Conservation (phyloP, 106 monocot species). For the Posidonia australis region DNA sequence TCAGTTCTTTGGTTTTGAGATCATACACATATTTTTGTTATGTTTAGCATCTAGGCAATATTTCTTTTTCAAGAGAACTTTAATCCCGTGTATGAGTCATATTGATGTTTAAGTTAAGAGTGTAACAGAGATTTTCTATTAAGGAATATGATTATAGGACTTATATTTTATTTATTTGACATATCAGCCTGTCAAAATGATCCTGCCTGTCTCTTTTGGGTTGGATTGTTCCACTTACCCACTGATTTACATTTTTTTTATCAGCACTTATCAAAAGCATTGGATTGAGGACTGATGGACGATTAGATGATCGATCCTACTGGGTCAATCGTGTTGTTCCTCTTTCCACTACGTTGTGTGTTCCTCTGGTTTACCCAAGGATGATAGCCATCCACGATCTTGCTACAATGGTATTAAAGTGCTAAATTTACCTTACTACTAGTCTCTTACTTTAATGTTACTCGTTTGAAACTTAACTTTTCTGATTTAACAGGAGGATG, state of each 20-base stretch:
- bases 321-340: conserved; percentile 56
- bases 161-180: not conserved
- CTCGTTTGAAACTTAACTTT: not conserved
- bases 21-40: too few relatives aligned
- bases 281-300: conserved; percentile 83
- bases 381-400: conserved; percentile 83
- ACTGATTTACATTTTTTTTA: conserved; percentile 4
- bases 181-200: not conserved
- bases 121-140: too few relatives aligned
- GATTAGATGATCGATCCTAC: conserved; percentile 88
- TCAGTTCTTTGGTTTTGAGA: too few relatives aligned
- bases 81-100: not conserved
- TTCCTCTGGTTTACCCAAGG: conserved; percentile 90
- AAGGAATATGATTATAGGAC: too few relatives aligned
- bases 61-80: not conserved
- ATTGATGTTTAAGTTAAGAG: not conserved
- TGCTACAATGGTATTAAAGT: conserved; percentile 42
- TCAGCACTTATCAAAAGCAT: conserved; percentile 75
- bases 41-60: too few relatives aligned
- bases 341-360: conserved; percentile 50
- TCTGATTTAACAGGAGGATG: conserved; percentile 47
- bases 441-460: not conserved
- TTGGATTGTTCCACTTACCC: too few relatives aligned
- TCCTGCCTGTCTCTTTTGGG: not conserved
- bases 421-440: not conserved